Base-by-base conservation (phyloP, 345 rosid species). In the Microthlaspi erraticum region DNA sequence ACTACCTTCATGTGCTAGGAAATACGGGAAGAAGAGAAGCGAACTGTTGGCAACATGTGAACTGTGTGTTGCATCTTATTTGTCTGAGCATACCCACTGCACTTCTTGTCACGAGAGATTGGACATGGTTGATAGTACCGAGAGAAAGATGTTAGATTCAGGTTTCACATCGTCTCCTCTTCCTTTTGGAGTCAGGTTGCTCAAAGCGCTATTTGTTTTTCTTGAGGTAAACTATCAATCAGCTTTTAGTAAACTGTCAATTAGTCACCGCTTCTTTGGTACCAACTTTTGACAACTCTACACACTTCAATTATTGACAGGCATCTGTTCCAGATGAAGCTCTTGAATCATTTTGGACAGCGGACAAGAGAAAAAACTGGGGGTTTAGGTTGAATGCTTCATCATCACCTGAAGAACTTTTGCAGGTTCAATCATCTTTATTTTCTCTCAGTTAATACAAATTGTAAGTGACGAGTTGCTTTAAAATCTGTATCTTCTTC, bases 241-340 rank as follows among this genome's bases (percentile, higher is more conserved):
- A 32, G 62, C 3, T 29, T 60, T 10, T 56, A 65, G 14, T 52
- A 4, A 41, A 63, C 13, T n/a, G 64, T 52, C 53, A 36, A 29
- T 39, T 19, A 12, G 41, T 10, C 13, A 10, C 12, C 1, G 2
- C 12, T 38, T 8, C 23, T 38, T 53, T 62, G 48, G 29, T 46
- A n/a, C 20, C 31, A 64, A 56, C 43, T 59, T 68, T 64, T 72
- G 60, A 68, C 54, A 63, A 13, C 39, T 39, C 48, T 2, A 39
- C 53, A 62, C n/a, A 50, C 9, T 53, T 54, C 45, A 55, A 49
- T 56, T 36, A 64, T 74, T 64, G 60, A 64, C 83, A 95, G 99
- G 93, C 72, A 18, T 81, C 80, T 77, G 70, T 90, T 78, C 94
- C 91, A 18, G 80, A 82, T 29, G 98, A 92, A 83, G 99, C 96